Percentiles rank a stretch among this genome's conserved stretches.
Conservation (phyloP, 805 yeast species). For the Saccharomyces eubayanus region DNA sequence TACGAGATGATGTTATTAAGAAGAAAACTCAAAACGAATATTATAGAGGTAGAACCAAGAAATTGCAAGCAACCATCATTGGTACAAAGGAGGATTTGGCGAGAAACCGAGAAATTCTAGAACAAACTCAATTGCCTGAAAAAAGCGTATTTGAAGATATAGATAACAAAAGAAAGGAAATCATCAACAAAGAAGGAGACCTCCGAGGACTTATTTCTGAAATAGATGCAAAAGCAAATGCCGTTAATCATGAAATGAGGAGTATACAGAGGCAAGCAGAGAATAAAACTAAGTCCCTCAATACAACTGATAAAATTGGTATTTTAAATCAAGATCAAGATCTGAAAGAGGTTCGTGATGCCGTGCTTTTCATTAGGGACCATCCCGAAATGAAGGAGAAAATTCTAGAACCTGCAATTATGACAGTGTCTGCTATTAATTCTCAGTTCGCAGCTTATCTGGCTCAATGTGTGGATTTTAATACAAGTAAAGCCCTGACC, state of each 20-base stretch:
- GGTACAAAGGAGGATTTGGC: slow-evolving; percentile 7
- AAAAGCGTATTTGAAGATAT: slow-evolving; percentile 9
- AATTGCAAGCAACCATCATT: slow-evolving; percentile 11
- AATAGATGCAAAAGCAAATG: slow-evolving; percentile 25
- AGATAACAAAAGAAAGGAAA: slow-evolving; percentile 16
- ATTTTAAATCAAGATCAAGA: slow-evolving; percentile 34
- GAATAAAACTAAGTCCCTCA: slow-evolving; percentile 32
- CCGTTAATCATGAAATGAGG: slow-evolving; percentile 36
- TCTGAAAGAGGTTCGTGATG: slow-evolving; percentile 27
- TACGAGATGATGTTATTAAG: slow-evolving; percentile 12
- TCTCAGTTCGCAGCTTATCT: slow-evolving; percentile 44
- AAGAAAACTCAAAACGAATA: slow-evolving; percentile 13
- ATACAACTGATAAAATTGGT: slow-evolving; percentile 44
- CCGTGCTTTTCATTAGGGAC: slow-evolving; percentile 29
- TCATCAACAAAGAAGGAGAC: slow-evolving; percentile 14
- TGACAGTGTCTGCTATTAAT: slow-evolving; percentile 51
- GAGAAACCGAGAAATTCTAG: slow-evolving; percentile 5
- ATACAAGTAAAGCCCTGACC: slow-evolving; percentile 55
- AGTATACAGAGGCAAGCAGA: slow-evolving; percentile 30
- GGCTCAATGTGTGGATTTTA: slow-evolving; percentile 47
- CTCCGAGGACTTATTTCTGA: slow-evolving; percentile 15
- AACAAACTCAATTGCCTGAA: slow-evolving; percentile 12
- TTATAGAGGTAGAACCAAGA: slow-evolving; percentile 17
- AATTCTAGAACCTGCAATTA: slow-evolving; percentile 67
- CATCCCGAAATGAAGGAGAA: slow-evolving; percentile 33